Evolutionary conservation across 768 basidiomycete genomes (phyloP).

Genomic region (Pleurotus eryngii): DNA sequence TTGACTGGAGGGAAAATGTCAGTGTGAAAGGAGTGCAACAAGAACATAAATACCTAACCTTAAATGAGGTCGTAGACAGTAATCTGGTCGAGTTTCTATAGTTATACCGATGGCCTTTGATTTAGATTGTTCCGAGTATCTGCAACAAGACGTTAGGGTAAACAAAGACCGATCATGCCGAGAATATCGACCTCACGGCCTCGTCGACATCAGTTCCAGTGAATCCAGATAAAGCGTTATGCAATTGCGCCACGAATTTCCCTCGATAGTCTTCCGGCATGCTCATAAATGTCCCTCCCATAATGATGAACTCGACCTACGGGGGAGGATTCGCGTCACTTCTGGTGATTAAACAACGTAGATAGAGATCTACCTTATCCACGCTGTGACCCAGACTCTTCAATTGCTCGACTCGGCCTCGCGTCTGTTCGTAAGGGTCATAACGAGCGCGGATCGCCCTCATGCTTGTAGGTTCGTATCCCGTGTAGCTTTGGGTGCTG

Average conservation of each 20-base stretch:
- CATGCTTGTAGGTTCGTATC: conserved; percentile 98
- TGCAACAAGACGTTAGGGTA: conserved; percentile 20
- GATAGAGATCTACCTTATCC: conserved; percentile 67
- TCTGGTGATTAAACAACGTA: conserved; percentile 7
- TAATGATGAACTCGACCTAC: conserved; percentile 87
- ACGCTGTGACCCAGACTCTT: conserved; percentile 95
- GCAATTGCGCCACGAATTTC: conserved; percentile 92
- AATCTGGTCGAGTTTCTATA: conserved; percentile 97
- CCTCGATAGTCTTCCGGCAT: conserved; percentile 96
- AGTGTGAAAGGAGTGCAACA: not conserved
- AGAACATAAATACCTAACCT: conserved; percentile 42
- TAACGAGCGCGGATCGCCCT: conserved; percentile 92
- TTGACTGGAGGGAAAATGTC: conserved; percentile 51
- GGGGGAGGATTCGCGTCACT: not conserved
- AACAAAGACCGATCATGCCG: too few species aligned
- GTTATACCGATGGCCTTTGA: conserved; percentile 99
- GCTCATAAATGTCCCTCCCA: conserved; percentile 99
- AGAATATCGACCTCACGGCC: conserved; percentile 66
- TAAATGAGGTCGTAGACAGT: conserved; percentile 94
- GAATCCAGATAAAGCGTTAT: conserved; percentile 94
- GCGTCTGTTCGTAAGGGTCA: conserved; percentile 96
- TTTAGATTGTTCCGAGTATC: conserved; percentile 95
- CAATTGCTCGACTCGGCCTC: conserved; percentile 92
- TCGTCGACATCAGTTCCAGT: conserved; percentile 94
- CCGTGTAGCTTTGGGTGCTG: conserved; percentile 94